Base-by-base conservation (phyloP, 441 rosid species). In the Populus hybrid region DNA sequence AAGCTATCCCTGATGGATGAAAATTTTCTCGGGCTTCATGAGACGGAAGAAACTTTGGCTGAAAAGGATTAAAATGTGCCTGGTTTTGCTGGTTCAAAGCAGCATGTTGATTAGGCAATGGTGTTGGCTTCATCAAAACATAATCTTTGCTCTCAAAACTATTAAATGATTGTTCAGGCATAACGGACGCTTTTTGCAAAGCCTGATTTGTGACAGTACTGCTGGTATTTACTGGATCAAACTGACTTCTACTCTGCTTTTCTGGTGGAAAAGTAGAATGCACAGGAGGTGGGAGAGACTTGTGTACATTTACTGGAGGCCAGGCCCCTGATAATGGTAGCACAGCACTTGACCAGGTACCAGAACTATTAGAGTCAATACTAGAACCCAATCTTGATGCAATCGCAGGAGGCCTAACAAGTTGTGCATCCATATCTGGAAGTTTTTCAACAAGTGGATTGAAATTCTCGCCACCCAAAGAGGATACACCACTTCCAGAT, bases 271-370 rank as follows among this genome's bases (percentile, higher is more conserved):
- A 88, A 78, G 74, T 82, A 73, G 87, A 77, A 75, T 87, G 87
- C 71, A 81, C 61, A 34, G 89, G 84, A 42, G 80, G 83, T 59
- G 85, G 90, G 70, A 87, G 85, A 80, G 97, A 85, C 79, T 87
- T 91, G 79, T 83, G 88, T 77, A 66, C 82, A 86, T 87, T 86
- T 67, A 84, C 72, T 28, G 83, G 84, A 79, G 92, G 88, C 96
- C 96, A 86, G 66, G 76, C 65, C 57, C 90, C 87, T 32, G 82
- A 23, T 42, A 87, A 80, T 24, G 82, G 71, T 10, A 86, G 78
- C 34, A 71, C 53, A 76, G 46, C 71, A 75, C 79, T 66, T 9
- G 84, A 78, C 70, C 79, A 74, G 57, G 82, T 69, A 59, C 80
- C 91, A 70, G 78, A 77, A 70, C 83, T 79, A 76, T 34, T 72